Evolutionary conservation across 1,139 yeast genomes (phyloP).

Genomic region (Candida neerlandica): DNA sequence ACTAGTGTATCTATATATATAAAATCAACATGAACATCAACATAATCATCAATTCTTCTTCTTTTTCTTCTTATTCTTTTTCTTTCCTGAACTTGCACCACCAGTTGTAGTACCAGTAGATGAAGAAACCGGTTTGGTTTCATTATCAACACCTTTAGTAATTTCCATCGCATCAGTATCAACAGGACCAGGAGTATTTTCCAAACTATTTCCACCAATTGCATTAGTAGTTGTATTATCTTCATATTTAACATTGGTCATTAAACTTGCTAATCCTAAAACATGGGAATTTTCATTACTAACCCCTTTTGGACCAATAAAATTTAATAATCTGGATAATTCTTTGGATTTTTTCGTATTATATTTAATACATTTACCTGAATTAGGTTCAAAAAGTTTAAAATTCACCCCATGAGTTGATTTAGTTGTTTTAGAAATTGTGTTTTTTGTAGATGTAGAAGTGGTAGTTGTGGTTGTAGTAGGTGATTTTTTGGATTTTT

Average conservation of each 20-base stretch:
- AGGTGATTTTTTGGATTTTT: constrained; percentile 23
- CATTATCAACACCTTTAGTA: constrained; percentile 6
- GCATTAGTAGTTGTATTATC: constrained; percentile 18
- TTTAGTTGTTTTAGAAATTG: constrained; percentile 21
- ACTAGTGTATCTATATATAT: background rate
- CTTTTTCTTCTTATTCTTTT: constrained; percentile 28
- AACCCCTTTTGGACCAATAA: constrained; percentile 85
- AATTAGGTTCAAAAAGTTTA: constrained; percentile 71
- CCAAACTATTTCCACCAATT: constrained; percentile 1
- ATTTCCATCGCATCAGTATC: constrained; percentile 11
- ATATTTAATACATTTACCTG: constrained; percentile 68
- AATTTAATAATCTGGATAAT: constrained; percentile 73
- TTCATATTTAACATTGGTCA: constrained; percentile 44
- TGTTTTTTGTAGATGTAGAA: constrained; percentile 1
- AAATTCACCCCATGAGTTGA: constrained; percentile 48
- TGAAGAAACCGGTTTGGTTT: constrained; percentile 5
- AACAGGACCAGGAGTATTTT: constrained; percentile 15
- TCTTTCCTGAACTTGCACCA: constrained; percentile 17
- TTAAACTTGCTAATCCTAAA: constrained; percentile 43
- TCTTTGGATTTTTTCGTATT: constrained; percentile 72
- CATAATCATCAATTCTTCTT: constrained; percentile 22
- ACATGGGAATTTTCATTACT: constrained; percentile 28
- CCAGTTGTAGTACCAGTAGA: constrained; percentile 7
- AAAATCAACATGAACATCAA: too few species aligned
- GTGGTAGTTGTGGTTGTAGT: background rate